Evolutionary conservation across 208 protist species (phyloP).

Genomic region (Acanthamoeba divionensis): DNA sequence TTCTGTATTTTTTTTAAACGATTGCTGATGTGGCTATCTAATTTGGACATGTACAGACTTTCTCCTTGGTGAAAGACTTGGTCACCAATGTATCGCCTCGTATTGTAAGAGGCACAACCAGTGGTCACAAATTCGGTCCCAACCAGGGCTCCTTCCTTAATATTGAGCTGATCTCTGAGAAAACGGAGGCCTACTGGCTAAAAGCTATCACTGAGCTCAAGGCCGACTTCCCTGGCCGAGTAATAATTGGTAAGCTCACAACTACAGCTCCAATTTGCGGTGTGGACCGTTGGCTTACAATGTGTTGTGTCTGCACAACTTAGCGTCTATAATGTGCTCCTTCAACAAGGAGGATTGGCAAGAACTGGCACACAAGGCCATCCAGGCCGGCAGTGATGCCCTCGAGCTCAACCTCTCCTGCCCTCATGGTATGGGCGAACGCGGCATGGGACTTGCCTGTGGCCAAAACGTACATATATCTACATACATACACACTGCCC

Average conservation of each 20-base stretch:
- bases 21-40: too few relatives aligned
- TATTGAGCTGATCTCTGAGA: constrained; percentile 87
- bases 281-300: neutral
- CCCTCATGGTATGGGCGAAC: constrained; percentile 88
- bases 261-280: neutral
- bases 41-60: too few relatives aligned
- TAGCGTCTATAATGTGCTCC: constrained; percentile 86
- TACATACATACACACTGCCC: neutral
- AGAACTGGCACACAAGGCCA: constrained; percentile 72
- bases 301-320: constrained; percentile 71
- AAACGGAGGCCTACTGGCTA: constrained; percentile 83
- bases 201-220: constrained; percentile 85
- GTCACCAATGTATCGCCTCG: constrained; percentile 86
- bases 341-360: constrained; percentile 85
- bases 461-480: constrained; percentile 69
- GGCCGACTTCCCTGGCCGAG: constrained; percentile 82
- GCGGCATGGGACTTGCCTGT: constrained; percentile 85
- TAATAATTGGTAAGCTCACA: neutral
- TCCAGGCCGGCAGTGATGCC: constrained; percentile 79
- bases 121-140: constrained; percentile 75
- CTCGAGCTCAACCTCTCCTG: constrained; percentile 91
- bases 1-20: too few relatives aligned
- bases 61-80: constrained; percentile 83
- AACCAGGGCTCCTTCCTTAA: constrained; percentile 83
- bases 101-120: constrained; percentile 79